phyloP scores from a whole-genome alignment of 345 rosid genomes.

The Syzygium grande region DNA sequence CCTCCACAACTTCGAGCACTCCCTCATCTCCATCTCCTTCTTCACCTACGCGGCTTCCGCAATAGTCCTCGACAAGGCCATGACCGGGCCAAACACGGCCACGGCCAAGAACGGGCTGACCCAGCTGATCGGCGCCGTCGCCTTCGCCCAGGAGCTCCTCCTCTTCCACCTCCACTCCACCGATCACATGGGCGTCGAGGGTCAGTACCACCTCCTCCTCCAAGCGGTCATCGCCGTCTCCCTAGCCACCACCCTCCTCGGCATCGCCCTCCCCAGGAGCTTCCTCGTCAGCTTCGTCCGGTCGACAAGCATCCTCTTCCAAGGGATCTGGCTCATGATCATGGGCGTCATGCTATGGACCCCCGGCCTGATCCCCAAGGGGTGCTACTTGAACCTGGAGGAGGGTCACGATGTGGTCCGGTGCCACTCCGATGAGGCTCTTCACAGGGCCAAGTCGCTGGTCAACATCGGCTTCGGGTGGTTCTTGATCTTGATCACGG shows the following conservation, averaged over 20 bases:
- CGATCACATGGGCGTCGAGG: conserved; percentile 78
- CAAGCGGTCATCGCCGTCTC: conserved; percentile 48
- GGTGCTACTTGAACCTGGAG: conserved; percentile 51
- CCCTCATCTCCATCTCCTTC: conserved; percentile 60
- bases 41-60: conserved; percentile 53
- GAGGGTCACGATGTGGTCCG: conserved; percentile 62
- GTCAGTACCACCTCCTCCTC: conserved; percentile 72
- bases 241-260: conserved; percentile 52
- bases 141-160: conserved; percentile 64
- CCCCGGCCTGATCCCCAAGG: conserved; percentile 50
- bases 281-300: conserved; percentile 63
- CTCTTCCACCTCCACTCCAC: conserved; percentile 78
- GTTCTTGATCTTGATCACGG: conserved; percentile 34
- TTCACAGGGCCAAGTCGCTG: conserved; percentile 68
- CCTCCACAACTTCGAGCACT: conserved; percentile 84
- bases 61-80: conserved; percentile 31
- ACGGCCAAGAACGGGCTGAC: conserved; percentile 27
- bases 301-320: conserved; percentile 56
- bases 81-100: conserved; percentile 3
- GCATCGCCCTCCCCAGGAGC: conserved; percentile 47
- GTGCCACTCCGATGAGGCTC: conserved; percentile 39
- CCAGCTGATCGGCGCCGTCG: conserved; percentile 43
- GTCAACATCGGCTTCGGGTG: conserved; percentile 68
- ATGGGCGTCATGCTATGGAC: conserved; percentile 84
- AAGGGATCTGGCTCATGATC: conserved; percentile 67